Evolutionary conservation across 2,329 filamentous ascomycete species (phyloP), one percentile per base, ranked within the genome.

Genomic region (Blastomyces parvus): DNA sequence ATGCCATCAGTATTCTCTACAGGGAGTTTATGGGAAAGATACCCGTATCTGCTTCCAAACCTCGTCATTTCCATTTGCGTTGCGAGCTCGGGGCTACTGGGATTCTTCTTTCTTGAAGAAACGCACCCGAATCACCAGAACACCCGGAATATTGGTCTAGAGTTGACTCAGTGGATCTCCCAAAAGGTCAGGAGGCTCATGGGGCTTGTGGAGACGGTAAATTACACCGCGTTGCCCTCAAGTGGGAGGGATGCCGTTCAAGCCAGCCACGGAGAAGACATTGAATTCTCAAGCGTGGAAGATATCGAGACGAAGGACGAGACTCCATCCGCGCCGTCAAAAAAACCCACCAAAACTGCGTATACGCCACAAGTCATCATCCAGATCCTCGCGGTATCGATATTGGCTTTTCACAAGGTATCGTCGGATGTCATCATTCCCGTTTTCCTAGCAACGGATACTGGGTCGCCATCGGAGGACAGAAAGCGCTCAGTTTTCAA

Each of bases 11-110:
- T 65, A 2, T 65, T 65, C 40, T 30, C 11, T 19, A 22, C 27
- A 19, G 56, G 50, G 25, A 58, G 57, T 14, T 52, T 61, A 33
- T 65, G 64, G 64, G 52, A 63, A 42, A 61, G 9, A 17, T 65
- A 56, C 59, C 64, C 64, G 14, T 65, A 65, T 55, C 42, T 65
- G 11, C 53, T 65, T 9, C 64, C 64, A 33, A 65, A 65, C 25
- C 17, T 65, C 33, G 3, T 63, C 19, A 61, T 65, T 33, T 36
- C 36, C 1, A 19, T 59, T 22, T 59, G 36, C 17, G 27, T 62
- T 2, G 22, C 59, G 22, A 27, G n/a, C 2, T 19, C 61, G 61
- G 30, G 46, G 38, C 1, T 60, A 38, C 25, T 65, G 33, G 64
- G 61, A 1, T 52, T 65, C 27, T 42, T 65, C n/a, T 25, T 63